Evolutionary conservation across 441 rosid genomes (phyloP), one percentile per base, ranked within the genome.

Genomic region (Melastoma candidum): DNA sequence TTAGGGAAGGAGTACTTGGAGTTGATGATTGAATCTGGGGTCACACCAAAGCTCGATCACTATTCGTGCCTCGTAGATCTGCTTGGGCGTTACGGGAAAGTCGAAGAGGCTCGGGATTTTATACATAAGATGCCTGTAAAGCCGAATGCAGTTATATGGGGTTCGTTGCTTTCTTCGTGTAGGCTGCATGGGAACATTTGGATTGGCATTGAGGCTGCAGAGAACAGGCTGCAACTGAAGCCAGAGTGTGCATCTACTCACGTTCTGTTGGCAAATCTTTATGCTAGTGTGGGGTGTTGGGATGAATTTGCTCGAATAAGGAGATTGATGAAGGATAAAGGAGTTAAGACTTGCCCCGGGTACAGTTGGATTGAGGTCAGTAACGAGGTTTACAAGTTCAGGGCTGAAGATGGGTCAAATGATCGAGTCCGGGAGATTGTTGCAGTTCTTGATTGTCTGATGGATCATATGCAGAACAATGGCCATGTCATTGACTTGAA

Each of bases 51-150:
- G 27, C 64, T 78, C n/a, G 82, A 76, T 60, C 98, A 85, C 60
- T 83, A 76, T 71, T 80, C 93, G 41, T 87, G 97, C 63, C 49
- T 87, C 8, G 72, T 85, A 8, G 93, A 87, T 80, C 93, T 90
- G 54, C 86, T 90, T 3, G 93, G 96, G 4, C 84, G 95, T 46
- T 74, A 83, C 63, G 88, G 87, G 47, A 56, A 77, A 57, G 54
- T 85, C 43, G 74, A 85, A 70, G 93, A 87, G 71, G 98, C 95
- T 32, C 59, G 57, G 26, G 62, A 71, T 43, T 61, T 87, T 53
- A 76, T 87, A 1, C 47, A 68, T 36, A 68, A 53, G 60, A 85
- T 87, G 96, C 90, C 98, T 11, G 63, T 80, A 45, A 6, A 45
- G 49, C 73, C 77, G 44, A 73, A 70, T 53, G 75, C 81, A 0